Evolutionary conservation across 768 basidiomycete genomes (phyloP), one percentile per base, ranked within the genome.

Genomic region (Amylocystis lapponica): DNA sequence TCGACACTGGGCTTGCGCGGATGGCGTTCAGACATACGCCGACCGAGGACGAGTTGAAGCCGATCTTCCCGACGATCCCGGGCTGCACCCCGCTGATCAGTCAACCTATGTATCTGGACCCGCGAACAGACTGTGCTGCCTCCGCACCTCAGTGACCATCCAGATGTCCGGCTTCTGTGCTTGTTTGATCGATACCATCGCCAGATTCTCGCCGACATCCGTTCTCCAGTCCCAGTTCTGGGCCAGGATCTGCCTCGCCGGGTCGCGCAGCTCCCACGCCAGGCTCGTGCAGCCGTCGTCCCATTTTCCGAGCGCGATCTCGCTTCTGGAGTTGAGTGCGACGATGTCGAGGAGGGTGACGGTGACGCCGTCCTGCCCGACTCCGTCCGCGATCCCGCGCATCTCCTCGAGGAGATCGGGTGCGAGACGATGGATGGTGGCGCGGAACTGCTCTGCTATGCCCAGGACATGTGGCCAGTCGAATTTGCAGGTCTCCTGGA

Each of bases 151-250:
- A 14, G 55, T 62, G 27, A 66, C 59, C 64, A 66, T 64, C 52
- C 59, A 64, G 27, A 65, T 63, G 34, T 52, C 53, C 13, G 63
- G 63, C 41, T 63, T 63, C 3, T 57, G 56, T 14, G 42, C 40
- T 30, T 54, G 51, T 20, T 43, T 36, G 33, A 65, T 64, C 26
- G 61, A 55, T 34, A 53, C 56, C 39, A 66, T 46, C 3, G 57
- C 63, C 32, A 66, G 51, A 45, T 66, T 66, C 43, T 62, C 54
- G 36, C 60, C 55, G 16, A 63, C 59, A 5, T 48, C 29, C 22
- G 52, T 46, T n/a, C 58, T 51, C 65, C 65, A 66, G 45, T 66
- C 65, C 65, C 65, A 66, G 49, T 66, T 66, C 52, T 66, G 64
- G 12, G 59, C 61, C 27, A 66, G 50, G 43, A 64, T 52, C 48